Conservation (phyloP, 139 green algal species). For the Coelastrella sp. region DNA sequence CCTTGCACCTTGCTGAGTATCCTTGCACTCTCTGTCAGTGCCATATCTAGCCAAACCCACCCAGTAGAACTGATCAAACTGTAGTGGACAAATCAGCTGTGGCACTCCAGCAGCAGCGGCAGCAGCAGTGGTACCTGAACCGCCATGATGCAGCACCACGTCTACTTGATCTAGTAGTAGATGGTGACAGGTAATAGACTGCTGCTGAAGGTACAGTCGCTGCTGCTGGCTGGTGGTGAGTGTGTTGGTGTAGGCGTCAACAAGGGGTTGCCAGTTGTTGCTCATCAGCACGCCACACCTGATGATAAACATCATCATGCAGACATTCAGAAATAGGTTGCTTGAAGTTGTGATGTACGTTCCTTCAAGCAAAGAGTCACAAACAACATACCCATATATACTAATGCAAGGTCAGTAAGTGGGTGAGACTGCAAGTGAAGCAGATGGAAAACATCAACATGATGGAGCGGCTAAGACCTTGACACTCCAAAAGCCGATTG, state of each 20-base stretch:
- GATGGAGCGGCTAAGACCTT: no score
- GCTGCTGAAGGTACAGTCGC: slow-evolving; percentile 16
- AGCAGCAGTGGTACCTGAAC: slow-evolving; percentile 50
- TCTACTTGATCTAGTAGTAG: slow-evolving; percentile 61
- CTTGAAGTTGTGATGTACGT: no score
- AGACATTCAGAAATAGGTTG: no score
- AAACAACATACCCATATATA: no score
- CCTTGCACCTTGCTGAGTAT: no score
- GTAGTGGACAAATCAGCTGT: slow-evolving; percentile 69
- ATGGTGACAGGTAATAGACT: slow-evolving; percentile 55
- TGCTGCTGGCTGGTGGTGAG: not conserved
- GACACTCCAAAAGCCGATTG: no score
- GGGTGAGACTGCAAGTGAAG: no score
- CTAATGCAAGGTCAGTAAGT: no score
- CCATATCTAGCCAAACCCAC: not conserved
- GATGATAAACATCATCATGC: no score
- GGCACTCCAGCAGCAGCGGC: slow-evolving; percentile 45
- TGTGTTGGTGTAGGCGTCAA: slow-evolving; percentile 23
- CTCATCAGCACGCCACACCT: slow-evolving; percentile 60
- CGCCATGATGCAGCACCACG: slow-evolving; percentile 69
- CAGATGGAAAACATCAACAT: no score
- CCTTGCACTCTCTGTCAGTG: no score
- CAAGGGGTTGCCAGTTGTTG: slow-evolving; percentile 54
- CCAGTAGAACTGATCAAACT: slow-evolving; percentile 78
- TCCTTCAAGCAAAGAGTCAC: no score